Percentiles rank a stretch among this genome's conserved stretches.
These are phyloP conservation scores for Dioscorea cayenensis DNA, from an alignment of 116 monocot species.

Conservation along the genomic window DNA sequence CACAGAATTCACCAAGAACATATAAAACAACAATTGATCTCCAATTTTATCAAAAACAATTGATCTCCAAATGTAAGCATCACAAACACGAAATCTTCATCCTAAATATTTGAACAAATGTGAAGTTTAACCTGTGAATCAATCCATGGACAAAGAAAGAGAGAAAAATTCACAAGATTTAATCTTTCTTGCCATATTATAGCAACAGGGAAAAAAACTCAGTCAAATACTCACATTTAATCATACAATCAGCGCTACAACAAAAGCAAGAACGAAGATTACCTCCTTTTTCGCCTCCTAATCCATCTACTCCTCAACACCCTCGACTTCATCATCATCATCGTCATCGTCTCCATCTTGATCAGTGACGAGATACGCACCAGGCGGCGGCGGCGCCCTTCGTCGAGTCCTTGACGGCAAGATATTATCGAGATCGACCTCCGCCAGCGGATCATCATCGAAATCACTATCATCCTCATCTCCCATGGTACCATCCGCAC, in stretches of 20 bases:
- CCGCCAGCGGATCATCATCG: slow-evolving; percentile 74
- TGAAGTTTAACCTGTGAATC: no score
- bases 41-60: no score
- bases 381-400: slow-evolving; percentile 40
- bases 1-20: no score
- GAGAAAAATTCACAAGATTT: no score
- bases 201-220: neutral
- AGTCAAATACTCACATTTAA: neutral
- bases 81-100: no score
- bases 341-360: slow-evolving; percentile 41
- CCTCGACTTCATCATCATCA: slow-evolving; percentile 30
- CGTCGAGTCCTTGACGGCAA: slow-evolving; percentile 73
- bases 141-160: no score
- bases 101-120: no score
- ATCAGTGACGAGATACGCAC: slow-evolving; percentile 63
- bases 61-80: no score
- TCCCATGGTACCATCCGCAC: slow-evolving; percentile 2
- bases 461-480: slow-evolving; percentile 50
- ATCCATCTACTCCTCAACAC: slow-evolving; percentile 7
- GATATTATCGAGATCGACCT: slow-evolving; percentile 79
- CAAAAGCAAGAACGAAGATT: slow-evolving; percentile 2
- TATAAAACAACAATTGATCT: no score
- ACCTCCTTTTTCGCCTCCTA: slow-evolving; percentile 3
- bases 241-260: neutral
- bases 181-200: no score